Base-by-base conservation (phyloP, 352 stramenopile species). In the Blastocystis sp. region DNA sequence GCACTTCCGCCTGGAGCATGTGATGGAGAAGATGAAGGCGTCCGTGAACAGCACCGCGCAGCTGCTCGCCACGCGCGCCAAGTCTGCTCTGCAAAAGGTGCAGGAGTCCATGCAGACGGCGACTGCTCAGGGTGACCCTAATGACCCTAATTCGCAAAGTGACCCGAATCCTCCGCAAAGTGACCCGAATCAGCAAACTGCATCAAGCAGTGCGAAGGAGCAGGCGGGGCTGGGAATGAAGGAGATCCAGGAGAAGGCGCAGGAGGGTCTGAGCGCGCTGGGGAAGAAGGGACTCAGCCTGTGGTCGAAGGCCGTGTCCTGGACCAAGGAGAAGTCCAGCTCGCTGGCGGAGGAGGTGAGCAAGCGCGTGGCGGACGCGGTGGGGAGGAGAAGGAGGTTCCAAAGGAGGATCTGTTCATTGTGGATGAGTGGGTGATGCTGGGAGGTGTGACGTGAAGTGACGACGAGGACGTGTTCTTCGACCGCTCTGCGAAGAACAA, bases 401-500 rank as follows among this genome's bases (percentile, higher is more conserved):
- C 64, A 14, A 43, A 71, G 23, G 48, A 38, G 10, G 28, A 62
- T 9, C 17, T 81, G 71, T 81, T 81, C 40, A 66, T 53, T 14
- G 71, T 81, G 14, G 71, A 81, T 7, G 64, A 71, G 64, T 71
- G 43, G 19, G 64, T 48, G 4, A 43, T 17, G 14, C 21, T 4
- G 3, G 7, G 40, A 11, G 17, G 4, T 71, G 2, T 71, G 14
- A 71, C 7, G 10, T 9, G 14, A 48, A 81, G 71, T 65, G 71
- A 81, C 19, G 71, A 81, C 21, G 71, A 81, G 38, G 71, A 81
- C 28, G 71, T 79, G 1, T 60, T 79, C 23, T 79, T 45, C 40
- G 69, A 79, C 43, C n/a, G n/a, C 28, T 40, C 10, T 17, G 28
- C 17, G 28, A 10, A n/a, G 0, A 40, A 81, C 43, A 56, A 60